Evolutionary conservation across 2,329 filamentous ascomycete genomes (phyloP).

Genomic region (Fusarium praegraminearum): DNA sequence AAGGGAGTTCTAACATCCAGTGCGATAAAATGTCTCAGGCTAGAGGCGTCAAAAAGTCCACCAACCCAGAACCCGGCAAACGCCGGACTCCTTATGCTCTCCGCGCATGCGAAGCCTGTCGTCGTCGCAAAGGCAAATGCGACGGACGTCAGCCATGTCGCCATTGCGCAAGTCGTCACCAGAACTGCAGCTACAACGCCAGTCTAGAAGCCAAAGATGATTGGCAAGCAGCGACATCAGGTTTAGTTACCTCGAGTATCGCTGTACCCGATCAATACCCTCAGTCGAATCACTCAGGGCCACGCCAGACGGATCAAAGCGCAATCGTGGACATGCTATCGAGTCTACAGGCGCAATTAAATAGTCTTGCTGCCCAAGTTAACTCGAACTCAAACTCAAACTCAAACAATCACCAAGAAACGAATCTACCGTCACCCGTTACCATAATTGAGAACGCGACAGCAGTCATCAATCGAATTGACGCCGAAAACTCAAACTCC

Average conservation of each 20-base stretch:
- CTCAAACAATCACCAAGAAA: background rate
- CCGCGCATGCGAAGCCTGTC: conserved; percentile 26
- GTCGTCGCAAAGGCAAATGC: conserved; percentile 27
- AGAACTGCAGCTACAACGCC: conserved; percentile 18
- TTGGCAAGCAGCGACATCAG: background rate
- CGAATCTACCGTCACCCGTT: conserved; percentile 12
- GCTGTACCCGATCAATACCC: background rate
- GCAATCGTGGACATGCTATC: conserved; percentile 30
- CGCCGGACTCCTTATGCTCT: conserved; percentile 25
- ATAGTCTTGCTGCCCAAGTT: conserved; percentile 27
- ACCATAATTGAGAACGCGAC: background rate
- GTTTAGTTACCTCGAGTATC: background rate
- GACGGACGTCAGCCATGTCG: conserved; percentile 23
- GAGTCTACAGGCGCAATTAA: conserved; percentile 22
- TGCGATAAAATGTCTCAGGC: conserved; percentile 15
- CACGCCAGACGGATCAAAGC: conserved; percentile 11
- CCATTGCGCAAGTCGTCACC: conserved; percentile 9
- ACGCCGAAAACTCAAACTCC: background rate
- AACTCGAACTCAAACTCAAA: background rate
- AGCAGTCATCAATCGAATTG: background rate
- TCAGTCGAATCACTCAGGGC: background rate
- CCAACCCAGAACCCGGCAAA: conserved; percentile 9
- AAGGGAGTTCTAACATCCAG: background rate
- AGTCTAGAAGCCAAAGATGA: conserved; percentile 5
- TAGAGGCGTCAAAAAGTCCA: conserved; percentile 12